Evolutionary conservation across 768 basidiomycete genomes (phyloP).

Genomic region (Lentinula sp.): DNA sequence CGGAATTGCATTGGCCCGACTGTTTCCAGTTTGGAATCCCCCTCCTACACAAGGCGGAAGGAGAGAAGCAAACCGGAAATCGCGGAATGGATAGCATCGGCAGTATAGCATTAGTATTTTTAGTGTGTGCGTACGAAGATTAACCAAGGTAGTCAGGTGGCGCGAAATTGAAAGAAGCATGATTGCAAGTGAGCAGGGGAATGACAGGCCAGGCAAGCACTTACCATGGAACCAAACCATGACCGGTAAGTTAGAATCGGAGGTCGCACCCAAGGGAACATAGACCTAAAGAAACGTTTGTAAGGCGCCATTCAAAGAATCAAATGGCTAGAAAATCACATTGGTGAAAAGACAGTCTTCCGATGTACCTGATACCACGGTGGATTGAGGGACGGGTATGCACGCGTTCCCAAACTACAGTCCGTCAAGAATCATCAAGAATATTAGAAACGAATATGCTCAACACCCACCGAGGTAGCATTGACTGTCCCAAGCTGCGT

Average conservation of each 20-base stretch:
- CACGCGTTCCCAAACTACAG: constrained; percentile 29
- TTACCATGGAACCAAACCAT: constrained; percentile 38
- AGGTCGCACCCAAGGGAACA: constrained; percentile 10
- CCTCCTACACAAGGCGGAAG: constrained; percentile 23
- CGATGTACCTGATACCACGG: constrained; percentile 21
- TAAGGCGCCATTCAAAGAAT: not conserved
- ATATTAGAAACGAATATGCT: not conserved
- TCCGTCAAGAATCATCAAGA: not conserved
- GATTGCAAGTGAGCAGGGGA: not conserved
- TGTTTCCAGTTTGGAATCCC: constrained; percentile 32
- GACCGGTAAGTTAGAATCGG: constrained; percentile 17
- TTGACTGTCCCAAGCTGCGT: constrained; percentile 28
- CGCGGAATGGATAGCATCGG: not conserved
- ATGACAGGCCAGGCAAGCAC: not conserved
- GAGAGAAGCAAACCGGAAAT: not conserved
- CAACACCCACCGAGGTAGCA: constrained; percentile 24
- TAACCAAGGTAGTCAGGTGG: not conserved
- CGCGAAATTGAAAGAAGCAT: not conserved
- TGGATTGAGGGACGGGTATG: constrained; percentile 24
- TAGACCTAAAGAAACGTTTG: constrained; percentile 8
- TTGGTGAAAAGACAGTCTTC: constrained; percentile 41
- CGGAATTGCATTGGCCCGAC: constrained; percentile 24
- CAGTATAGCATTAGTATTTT: not conserved
- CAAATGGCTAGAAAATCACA: constrained; percentile 14
- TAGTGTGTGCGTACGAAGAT: not conserved